Evolutionary conservation across 306 rosid species (phyloP).

Genomic region (Quercus mongolica): DNA sequence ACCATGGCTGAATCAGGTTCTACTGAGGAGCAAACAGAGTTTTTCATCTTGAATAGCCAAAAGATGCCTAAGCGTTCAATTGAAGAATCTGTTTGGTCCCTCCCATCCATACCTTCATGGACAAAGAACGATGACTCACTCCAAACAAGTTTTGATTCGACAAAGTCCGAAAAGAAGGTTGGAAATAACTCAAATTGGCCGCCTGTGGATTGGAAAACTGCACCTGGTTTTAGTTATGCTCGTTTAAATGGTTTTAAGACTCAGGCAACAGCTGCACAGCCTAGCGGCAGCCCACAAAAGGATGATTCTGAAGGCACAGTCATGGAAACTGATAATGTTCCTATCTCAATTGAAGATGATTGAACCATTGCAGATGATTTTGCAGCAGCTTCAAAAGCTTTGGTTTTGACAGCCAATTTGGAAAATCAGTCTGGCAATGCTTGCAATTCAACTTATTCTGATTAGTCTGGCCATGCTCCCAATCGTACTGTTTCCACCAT

Average conservation of each 20-base stretch:
- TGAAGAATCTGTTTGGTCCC: slow-evolving; percentile 74
- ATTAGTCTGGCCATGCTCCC: slow-evolving; percentile 24
- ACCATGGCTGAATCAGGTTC: slow-evolving; percentile 72
- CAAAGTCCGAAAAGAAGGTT: slow-evolving; percentile 38
- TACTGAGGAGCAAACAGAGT: slow-evolving; percentile 61
- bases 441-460: too few relatives aligned
- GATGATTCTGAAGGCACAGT: slow-evolving; percentile 31
- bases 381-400: slow-evolving; percentile 28
- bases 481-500: slow-evolving; percentile 22
- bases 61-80: slow-evolving; percentile 57
- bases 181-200: slow-evolving; percentile 54
- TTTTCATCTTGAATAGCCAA: slow-evolving; percentile 69
- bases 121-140: slow-evolving; percentile 29
- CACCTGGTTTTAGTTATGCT: slow-evolving; percentile 74
- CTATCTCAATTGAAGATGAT: slow-evolving; percentile 34
- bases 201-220: slow-evolving; percentile 80
- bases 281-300: slow-evolving; percentile 17
- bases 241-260: slow-evolving; percentile 54
- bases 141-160: slow-evolving; percentile 21
- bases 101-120: slow-evolving; percentile 33
- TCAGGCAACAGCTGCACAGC: slow-evolving; percentile 35
- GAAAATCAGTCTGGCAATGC: slow-evolving; percentile 28
- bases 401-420: slow-evolving; percentile 30
- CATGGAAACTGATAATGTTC: slow-evolving; percentile 30
- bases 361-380: slow-evolving; percentile 41